These are phyloP conservation scores for Pythium graminicola DNA, from an alignment of 352 stramenopile species.

Conservation along the genomic window DNA sequence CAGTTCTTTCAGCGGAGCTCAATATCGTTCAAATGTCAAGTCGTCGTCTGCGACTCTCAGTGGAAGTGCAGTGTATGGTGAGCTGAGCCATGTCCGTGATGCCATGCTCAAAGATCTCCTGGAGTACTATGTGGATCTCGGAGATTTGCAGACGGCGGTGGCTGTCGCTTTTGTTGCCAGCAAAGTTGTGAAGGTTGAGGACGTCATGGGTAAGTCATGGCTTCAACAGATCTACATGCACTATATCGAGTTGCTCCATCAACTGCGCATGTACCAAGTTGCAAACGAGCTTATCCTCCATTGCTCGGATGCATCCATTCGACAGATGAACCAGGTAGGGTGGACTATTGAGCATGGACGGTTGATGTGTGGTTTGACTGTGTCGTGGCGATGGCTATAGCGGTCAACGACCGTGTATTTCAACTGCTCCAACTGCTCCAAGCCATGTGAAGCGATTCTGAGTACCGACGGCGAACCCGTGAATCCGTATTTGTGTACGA, in stretches of 20 bases:
- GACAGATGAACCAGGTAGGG: constrained; percentile 87
- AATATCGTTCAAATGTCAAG: constrained; percentile 18
- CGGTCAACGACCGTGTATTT: constrained; percentile 87
- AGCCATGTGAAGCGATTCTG: constrained; percentile 47
- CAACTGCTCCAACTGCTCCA: constrained; percentile 73
- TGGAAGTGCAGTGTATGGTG: constrained; percentile 67
- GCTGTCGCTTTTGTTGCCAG: constrained; percentile 68
- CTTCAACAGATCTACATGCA: constrained; percentile 89
- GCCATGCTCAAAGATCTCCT: constrained; percentile 80
- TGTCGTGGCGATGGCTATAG: constrained; percentile 21
- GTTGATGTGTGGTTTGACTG: neutral
- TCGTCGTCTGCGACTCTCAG: constrained; percentile 64
- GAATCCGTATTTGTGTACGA: constrained; percentile 43
- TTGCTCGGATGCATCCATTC: constrained; percentile 78
- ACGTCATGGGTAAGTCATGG: constrained; percentile 79
- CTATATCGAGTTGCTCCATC: constrained; percentile 85
- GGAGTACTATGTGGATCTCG: constrained; percentile 81
- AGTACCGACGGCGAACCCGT: constrained; percentile 24
- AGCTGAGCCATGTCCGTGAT: constrained; percentile 65
- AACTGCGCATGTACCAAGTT: constrained; percentile 81
- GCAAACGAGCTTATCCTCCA: constrained; percentile 83
- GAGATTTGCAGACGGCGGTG: constrained; percentile 81
- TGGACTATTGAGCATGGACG: neutral
- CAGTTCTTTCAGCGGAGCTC: constrained; percentile 9
- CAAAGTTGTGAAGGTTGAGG: constrained; percentile 67